These are phyloP conservation scores for Yarrowia osloensis DNA, from an alignment of 805 yeast species.

Conservation along the genomic window DNA sequence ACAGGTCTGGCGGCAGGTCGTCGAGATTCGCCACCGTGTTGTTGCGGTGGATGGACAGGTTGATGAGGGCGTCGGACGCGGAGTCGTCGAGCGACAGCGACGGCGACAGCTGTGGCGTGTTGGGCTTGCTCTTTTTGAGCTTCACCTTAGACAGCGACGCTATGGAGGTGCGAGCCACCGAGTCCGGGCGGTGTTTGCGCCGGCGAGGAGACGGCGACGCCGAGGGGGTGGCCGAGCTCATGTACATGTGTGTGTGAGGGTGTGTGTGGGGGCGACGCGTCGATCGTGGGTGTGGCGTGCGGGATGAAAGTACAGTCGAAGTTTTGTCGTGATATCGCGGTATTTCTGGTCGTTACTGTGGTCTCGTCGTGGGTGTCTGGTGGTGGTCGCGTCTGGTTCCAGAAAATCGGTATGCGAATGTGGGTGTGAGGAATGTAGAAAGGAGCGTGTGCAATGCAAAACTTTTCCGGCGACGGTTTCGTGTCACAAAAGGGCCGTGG, in stretches of 20 bases:
- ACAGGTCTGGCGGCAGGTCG: conserved; percentile 9
- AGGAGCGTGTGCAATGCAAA: neutral
- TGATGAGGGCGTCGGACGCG: conserved; percentile 29
- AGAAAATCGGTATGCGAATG: too few species aligned
- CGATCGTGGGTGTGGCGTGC: neutral
- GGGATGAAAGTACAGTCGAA: too few species aligned
- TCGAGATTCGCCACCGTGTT: conserved; percentile 21
- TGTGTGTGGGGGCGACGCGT: neutral
- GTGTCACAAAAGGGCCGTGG: neutral
- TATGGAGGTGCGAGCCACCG: conserved; percentile 15
- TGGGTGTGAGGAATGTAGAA: neutral
- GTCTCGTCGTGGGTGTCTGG: neutral
- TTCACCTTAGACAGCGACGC: conserved; percentile 19
- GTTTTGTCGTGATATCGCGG: too few species aligned
- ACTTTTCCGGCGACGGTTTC: neutral
- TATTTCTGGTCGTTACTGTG: neutral
- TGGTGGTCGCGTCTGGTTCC: too few species aligned
- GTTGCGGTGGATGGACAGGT: conserved; percentile 31
- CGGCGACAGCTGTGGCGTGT: conserved; percentile 26
- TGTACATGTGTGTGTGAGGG: neutral
- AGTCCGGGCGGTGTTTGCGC: conserved; percentile 22
- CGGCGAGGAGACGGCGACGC: conserved; percentile 30
- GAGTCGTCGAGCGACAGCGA: conserved; percentile 20
- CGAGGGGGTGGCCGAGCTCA: conserved; percentile 30
- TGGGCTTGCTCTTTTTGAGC: conserved; percentile 30